phyloP scores from a whole-genome alignment of 2,329 filamentous ascomycete species.

The Cladorrhinum sp. region DNA sequence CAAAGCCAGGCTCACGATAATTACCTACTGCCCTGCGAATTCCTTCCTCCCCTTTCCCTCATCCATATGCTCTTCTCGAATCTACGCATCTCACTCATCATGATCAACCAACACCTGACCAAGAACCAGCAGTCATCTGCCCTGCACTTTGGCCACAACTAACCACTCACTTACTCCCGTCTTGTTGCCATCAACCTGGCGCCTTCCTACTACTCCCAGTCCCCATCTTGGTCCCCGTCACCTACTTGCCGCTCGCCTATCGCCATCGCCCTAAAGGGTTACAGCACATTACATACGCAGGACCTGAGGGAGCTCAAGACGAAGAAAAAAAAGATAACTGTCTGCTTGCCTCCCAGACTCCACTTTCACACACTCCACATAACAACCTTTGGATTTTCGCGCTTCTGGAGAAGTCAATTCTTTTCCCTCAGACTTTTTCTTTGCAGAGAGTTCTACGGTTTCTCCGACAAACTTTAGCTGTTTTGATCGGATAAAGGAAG shows the following conservation, averaged over 20 bases:
- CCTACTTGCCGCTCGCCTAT: background rate
- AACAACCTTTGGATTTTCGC: conserved; percentile 21
- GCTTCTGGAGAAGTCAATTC: conserved; percentile 11
- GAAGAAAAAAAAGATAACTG: conserved; percentile 1
- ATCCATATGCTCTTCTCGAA: background rate
- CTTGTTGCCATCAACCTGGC: background rate
- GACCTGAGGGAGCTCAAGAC: background rate
- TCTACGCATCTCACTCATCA: conserved; percentile 10
- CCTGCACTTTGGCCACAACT: conserved; percentile 15
- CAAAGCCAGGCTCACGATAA: background rate
- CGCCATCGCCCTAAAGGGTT: background rate
- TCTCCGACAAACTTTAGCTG: conserved; percentile 22
- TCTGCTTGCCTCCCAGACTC: conserved; percentile 18
- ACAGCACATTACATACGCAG: background rate
- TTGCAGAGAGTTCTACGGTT: conserved; percentile 16
- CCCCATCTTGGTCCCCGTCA: too few species aligned
- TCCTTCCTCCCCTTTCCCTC: background rate
- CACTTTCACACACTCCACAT: conserved; percentile 23
- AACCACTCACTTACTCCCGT: conserved; percentile 8
- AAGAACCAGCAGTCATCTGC: conserved; percentile 20
- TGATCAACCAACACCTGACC: conserved; percentile 20
- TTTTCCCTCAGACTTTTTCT: conserved; percentile 14
- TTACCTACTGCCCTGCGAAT: conserved; percentile 1
- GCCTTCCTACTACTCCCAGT: background rate
- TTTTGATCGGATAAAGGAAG: conserved; percentile 26